Evolutionary conservation across 768 basidiomycete genomes (phyloP), one percentile per base, ranked within the genome.

Genomic region (Gelatoporia subvermispora): DNA sequence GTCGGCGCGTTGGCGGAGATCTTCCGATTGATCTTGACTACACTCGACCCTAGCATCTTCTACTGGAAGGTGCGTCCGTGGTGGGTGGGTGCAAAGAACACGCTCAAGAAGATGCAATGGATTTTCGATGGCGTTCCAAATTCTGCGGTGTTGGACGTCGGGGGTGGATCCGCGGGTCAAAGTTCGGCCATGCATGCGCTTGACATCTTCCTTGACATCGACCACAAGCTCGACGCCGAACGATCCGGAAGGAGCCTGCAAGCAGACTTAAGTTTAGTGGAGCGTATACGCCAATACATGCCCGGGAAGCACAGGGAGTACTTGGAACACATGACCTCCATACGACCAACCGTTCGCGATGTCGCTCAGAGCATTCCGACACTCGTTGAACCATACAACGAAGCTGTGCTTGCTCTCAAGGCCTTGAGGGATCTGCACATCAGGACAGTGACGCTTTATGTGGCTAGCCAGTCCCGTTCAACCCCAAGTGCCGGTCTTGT

Each of bases 271-370:
- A 79, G 83, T 0, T 97, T 97, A 70, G 93, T 98, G 85, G 84
- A 87, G 49, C 78, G 91, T 41, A 96, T 96, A 93, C 72, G 89
- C 49, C 78, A 79, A 18, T 98, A 98, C 69, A 98, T 98, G 95
- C 94, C 95, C 0, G 86, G 87, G 13, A 79, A 78, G 46, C 95
- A 97, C 68, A 84, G 89, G 37, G 81, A 85, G 40, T 98, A 93
- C 70, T 78, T 98, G 47, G 65, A 68, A 20, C 78, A 82, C 57
- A 76, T 98, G 34, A 71, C 78, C 2, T 67, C 72, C 11, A 72
- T 75, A 45, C 76, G 80, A 13, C 82, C 70, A 16, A 73, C 82
- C 18, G 59, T 91, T 44, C 80, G 88, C 20, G 75, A 80, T 34
- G 66, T 84, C 25, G 86, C 82, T 1, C 72, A 73, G 49, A 62